Base-by-base conservation (phyloP, 345 rosid species). In the Linum tenue region DNA sequence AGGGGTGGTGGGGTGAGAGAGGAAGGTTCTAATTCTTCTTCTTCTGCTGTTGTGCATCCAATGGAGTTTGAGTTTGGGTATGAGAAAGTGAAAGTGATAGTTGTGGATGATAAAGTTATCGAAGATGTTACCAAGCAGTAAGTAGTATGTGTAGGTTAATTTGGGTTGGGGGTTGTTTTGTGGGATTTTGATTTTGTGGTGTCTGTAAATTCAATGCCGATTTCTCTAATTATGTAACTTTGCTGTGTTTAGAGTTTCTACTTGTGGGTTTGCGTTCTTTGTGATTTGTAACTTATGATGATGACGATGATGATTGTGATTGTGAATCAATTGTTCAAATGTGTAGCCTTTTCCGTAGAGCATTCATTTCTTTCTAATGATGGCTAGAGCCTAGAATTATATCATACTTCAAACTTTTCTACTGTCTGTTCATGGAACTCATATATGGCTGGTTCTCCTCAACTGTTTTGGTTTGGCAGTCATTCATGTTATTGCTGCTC, bases 61-160 rank as follows among this genome's bases (percentile, higher is more conserved):
- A 63, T 3, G 0, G 84, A 80, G 44, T 78, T 78, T 77, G 78
- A 62, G 73, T 78, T 78, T 77, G 78, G 60, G 73, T 83, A 83
- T 17, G 76, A 83, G 60, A 79, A 80, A 72, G 66, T 85, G 53
- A 60, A 42, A 62, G 76, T 80, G 55, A 66, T 70, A 3, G 78
- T 37, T 16, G 80, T 70, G 53, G 68, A 78, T 9, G 73, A 78
- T 11, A 60, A 67, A 60, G 68, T 14, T 0, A 22, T 41, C 40
- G 43, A 66, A 72, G 51, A 67, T 64, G 63, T 62, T 74, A n/a
- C 43, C n/a, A 55, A 15, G 68, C 10, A 59, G n/a, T 50, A 56
- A 9, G 4, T 10, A 16, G 37, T 57, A 48, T 7, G 53, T 48
- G 11, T 22, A 22, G 31, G 31, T 22, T 22, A 22, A 22, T 22